Conservation (phyloP, 306 rosid genomes). For the Glycine tomentella region DNA sequence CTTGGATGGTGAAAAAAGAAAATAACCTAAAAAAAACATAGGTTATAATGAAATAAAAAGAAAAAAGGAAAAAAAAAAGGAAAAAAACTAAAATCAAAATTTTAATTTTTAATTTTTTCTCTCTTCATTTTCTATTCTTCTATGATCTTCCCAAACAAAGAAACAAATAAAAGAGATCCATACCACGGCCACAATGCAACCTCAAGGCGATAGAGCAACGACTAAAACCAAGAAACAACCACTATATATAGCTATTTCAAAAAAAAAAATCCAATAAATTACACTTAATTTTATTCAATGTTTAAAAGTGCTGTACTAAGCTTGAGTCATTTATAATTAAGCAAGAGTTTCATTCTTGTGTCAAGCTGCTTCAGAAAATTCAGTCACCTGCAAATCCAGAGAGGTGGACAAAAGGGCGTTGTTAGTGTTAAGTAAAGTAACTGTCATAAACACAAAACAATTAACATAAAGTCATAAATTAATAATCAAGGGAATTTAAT, state of each 20-base stretch:
- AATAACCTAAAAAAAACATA: not conserved
- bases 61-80: too few species aligned
- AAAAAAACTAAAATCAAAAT: too few species aligned
- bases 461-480: not conserved
- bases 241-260: not conserved
- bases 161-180: too few species aligned
- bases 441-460: not conserved
- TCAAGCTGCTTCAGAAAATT: conserved; percentile 29
- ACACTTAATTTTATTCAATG: not conserved
- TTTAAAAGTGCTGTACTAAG: not conserved
- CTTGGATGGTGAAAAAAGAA: not conserved
- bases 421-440: not conserved
- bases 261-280: not conserved
- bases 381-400: conserved; percentile 32
- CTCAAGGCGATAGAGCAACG: not conserved
- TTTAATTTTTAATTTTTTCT: too few species aligned
- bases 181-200: too few species aligned
- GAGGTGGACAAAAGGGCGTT: not conserved
- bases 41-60: not conserved
- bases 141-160: not conserved
- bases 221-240: not conserved
- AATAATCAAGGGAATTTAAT: not conserved
- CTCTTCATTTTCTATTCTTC: not conserved
- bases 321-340: too few species aligned
- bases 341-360: not conserved